Evolutionary conservation across 148 eudicot species (phyloP).

Genomic region (Rhododendron henanense): DNA sequence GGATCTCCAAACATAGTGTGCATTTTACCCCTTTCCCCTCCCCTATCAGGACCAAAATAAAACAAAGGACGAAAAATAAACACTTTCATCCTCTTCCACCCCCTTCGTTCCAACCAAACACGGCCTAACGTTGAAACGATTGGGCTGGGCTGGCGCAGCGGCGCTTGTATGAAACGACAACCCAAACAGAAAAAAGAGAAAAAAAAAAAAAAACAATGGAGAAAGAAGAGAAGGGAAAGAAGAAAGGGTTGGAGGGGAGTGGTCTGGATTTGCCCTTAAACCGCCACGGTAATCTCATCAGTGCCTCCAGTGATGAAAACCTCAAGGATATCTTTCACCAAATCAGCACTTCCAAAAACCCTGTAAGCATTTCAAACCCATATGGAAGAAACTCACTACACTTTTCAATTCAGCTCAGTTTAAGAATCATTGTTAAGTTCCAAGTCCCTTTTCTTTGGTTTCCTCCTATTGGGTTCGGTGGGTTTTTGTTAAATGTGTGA

Average conservation of each 20-base stretch:
- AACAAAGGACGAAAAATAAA: not conserved
- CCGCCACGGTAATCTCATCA: slow-evolving; percentile 34
- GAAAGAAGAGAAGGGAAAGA: slow-evolving; percentile 13
- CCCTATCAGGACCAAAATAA: no score
- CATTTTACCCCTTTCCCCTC: not conserved
- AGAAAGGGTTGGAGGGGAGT: slow-evolving; percentile 18
- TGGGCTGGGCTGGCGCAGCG: not conserved
- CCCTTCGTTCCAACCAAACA: not conserved
- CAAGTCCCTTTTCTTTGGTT: not conserved
- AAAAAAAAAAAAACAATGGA: slow-evolving; percentile 15
- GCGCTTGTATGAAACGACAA: not conserved
- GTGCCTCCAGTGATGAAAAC: slow-evolving; percentile 51
- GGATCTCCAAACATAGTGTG: not conserved
- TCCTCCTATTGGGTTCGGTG: not conserved
- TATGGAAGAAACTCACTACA: not conserved
- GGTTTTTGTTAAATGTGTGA: not conserved
- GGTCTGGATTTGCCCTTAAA: slow-evolving; percentile 15
- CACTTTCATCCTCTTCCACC: not conserved
- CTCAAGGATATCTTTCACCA: slow-evolving; percentile 49
- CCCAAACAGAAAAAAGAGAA: not conserved
- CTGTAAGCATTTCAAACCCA: slow-evolving; percentile 31
- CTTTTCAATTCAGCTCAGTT: not conserved
- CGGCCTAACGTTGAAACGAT: not conserved
- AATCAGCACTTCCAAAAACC: slow-evolving; percentile 60
- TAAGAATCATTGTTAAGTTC: not conserved